Percentiles rank a stretch among this genome's conserved stretches.
Evolutionary conservation across 371 early-diverging fungal species (phyloP).

Genomic region (Coemansia sp.): DNA sequence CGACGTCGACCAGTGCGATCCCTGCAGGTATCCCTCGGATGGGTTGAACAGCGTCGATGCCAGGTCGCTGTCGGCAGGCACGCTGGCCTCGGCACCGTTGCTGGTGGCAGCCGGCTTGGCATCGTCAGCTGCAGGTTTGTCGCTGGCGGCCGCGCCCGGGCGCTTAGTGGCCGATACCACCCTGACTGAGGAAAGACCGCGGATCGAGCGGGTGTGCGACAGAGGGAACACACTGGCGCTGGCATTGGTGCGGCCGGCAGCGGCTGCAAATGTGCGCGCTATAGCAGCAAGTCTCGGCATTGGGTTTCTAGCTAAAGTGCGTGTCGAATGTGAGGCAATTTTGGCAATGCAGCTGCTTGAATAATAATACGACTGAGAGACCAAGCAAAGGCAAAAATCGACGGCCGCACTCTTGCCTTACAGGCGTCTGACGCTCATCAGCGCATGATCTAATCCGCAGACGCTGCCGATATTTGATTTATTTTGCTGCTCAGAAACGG

Average conservation of each 20-base stretch:
- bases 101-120: background rate
- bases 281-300: background rate
- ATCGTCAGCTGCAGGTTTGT: background rate
- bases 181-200: too few relatives aligned
- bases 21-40: slow-evolving; percentile 91
- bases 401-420: too few relatives aligned
- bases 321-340: too few relatives aligned
- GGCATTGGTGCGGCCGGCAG: background rate
- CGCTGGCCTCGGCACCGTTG: background rate
- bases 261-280: background rate
- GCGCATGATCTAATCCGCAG: background rate
- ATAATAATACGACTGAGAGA: too few relatives aligned
- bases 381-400: background rate
- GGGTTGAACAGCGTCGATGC: slow-evolving; percentile 94
- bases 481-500: too few relatives aligned
- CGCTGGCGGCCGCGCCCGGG: background rate
- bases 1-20: slow-evolving; percentile 66
- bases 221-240: background rate
- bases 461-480: background rate
- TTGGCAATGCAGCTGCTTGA: too few relatives aligned
- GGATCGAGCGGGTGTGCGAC: background rate
- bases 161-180: slow-evolving; percentile 6
- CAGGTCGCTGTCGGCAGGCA: slow-evolving; percentile 73
- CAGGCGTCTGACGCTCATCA: background rate
- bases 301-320: background rate